These are phyloP conservation scores for Penicillium dipodomyicola DNA, from an alignment of 495 filamentous ascomycete species.

Conservation along the genomic window DNA sequence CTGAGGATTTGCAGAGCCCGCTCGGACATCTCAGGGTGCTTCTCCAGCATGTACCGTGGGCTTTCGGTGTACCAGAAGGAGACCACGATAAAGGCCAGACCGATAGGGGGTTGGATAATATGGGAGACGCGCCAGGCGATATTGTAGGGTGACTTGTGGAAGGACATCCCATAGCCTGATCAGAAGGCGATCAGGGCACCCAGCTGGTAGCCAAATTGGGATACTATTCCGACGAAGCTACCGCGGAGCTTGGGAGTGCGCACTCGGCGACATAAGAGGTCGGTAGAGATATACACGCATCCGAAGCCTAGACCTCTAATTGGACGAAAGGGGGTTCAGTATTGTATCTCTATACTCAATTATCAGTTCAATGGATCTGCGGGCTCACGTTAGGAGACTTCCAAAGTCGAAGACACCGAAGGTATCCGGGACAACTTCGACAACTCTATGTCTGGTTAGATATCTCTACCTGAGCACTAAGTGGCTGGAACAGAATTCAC, in stretches of 20 bases:
- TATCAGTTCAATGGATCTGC: not conserved
- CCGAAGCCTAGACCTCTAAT: slow-evolving; percentile 37
- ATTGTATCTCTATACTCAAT: not conserved
- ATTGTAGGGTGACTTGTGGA: too few species aligned
- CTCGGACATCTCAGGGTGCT: slow-evolving; percentile 35
- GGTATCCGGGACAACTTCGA: slow-evolving; percentile 39
- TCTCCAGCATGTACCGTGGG: slow-evolving; percentile 35
- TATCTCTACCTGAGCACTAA: slow-evolving; percentile 45
- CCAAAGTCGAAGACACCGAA: slow-evolving; percentile 37
- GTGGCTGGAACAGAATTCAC: slow-evolving; percentile 31
- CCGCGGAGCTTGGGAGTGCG: slow-evolving; percentile 33
- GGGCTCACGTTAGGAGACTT: slow-evolving; percentile 32
- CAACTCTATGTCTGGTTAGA: slow-evolving; percentile 25
- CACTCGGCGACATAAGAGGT: slow-evolving; percentile 42
- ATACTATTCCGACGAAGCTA: slow-evolving; percentile 37
- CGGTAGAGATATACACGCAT: slow-evolving; percentile 39
- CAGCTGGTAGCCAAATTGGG: slow-evolving; percentile 30
- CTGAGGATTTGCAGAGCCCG: slow-evolving; percentile 27
- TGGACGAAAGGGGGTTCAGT: not conserved
- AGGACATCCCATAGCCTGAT: too few species aligned
- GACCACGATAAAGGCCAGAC: slow-evolving; percentile 31
- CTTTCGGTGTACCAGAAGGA: slow-evolving; percentile 39
- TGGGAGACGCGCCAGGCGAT: slow-evolving; percentile 42
- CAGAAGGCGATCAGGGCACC: slow-evolving; percentile 39
- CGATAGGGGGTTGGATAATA: slow-evolving; percentile 37